phyloP scores from a whole-genome alignment of 179 eudicot genomes.

The Silene vulgaris region DNA sequence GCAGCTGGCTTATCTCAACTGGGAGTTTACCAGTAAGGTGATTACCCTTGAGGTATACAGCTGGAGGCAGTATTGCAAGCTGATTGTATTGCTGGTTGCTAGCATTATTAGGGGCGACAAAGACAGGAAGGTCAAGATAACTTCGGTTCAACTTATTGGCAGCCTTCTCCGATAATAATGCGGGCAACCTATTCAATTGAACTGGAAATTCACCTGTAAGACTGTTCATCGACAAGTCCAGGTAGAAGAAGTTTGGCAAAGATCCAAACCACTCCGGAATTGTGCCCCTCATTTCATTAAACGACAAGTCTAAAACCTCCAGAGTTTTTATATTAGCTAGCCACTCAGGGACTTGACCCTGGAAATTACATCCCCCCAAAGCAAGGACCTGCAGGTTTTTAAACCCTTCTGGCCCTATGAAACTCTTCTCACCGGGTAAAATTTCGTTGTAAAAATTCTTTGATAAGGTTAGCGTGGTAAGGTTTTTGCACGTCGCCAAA shows the following conservation, averaged over 20 bases:
- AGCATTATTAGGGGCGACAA: constrained; percentile 64
- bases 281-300: constrained; percentile 45
- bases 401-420: constrained; percentile 38
- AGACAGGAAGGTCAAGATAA: constrained; percentile 73
- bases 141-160: constrained; percentile 41
- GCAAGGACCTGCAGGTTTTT: constrained; percentile 58
- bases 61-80: constrained; percentile 74
- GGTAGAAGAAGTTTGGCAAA: constrained; percentile 63
- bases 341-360: constrained; percentile 69
- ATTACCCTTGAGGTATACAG: constrained; percentile 59
- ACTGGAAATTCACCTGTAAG: constrained; percentile 59
- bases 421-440: constrained; percentile 39
- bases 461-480: constrained; percentile 54
- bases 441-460: constrained; percentile 56
- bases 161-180: constrained; percentile 40
- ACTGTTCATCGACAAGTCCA: constrained; percentile 60
- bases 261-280: constrained; percentile 67
- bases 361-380: constrained; percentile 61
- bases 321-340: constrained; percentile 43
- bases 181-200: constrained; percentile 41
- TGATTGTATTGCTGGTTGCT: constrained; percentile 70
- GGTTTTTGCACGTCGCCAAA: constrained; percentile 50
- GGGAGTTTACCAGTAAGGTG: constrained; percentile 59
- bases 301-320: constrained; percentile 77
- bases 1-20: constrained; percentile 52